phyloP scores from a whole-genome alignment of 306 rosid genomes.

The Quercus bicolor region DNA sequence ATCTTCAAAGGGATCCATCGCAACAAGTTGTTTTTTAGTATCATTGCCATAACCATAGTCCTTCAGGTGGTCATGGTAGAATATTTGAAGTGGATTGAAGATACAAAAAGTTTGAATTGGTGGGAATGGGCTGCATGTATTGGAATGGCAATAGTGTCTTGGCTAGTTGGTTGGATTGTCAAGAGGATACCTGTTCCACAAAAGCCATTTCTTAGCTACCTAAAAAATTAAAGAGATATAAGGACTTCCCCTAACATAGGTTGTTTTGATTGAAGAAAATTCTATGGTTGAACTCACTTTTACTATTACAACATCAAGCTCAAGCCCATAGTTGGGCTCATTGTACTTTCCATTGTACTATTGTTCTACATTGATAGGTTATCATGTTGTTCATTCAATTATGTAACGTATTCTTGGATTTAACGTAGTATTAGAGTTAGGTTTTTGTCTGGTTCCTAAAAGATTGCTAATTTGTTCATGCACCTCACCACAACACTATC shows the following conservation, averaged over 20 bases:
- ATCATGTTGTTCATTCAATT: too few species aligned
- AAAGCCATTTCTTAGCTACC: constrained; percentile 3
- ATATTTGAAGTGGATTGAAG: constrained; percentile 21
- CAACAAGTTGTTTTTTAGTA: constrained; percentile 24
- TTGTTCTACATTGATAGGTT: too few species aligned
- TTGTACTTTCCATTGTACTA: too few species aligned
- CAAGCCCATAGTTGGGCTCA: too few species aligned
- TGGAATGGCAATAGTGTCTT: constrained; percentile 16
- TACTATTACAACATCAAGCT: too few species aligned
- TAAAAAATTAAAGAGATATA: not conserved
- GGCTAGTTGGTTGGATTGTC: constrained; percentile 25
- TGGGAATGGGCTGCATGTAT: constrained; percentile 25
- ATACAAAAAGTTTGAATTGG: constrained; percentile 26
- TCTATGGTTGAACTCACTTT: too few species aligned
- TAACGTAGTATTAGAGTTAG: too few species aligned
- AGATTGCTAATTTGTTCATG: not conserved
- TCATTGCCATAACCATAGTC: constrained; percentile 15
- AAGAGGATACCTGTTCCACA: constrained; percentile 21
- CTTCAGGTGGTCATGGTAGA: constrained; percentile 38
- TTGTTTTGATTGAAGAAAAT: too few species aligned
- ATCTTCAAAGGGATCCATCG: constrained; percentile 20
- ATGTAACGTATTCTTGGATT: too few species aligned
- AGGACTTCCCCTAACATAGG: not conserved
- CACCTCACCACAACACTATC: too few species aligned
- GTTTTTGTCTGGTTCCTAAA: not conserved